phyloP scores from a whole-genome alignment of 345 rosid genomes.

The Camelina sativa region DNA sequence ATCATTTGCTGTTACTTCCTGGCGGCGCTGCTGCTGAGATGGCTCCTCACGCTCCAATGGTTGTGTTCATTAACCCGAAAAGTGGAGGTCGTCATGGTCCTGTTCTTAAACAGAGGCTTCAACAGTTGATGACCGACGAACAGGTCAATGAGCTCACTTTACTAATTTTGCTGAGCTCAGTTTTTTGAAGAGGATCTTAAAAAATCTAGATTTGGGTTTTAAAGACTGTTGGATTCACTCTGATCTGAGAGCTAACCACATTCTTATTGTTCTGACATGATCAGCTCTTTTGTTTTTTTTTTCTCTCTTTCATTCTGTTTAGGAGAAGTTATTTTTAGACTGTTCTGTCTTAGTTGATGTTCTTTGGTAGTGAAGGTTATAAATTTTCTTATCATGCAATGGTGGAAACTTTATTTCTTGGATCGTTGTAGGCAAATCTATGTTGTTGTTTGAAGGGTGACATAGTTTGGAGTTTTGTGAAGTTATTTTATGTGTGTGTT shows the following conservation, averaged over 20 bases:
- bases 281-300: not conserved
- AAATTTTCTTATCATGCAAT: not conserved
- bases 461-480: not conserved
- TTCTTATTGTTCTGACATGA: slow-evolving; percentile 1
- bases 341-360: not conserved
- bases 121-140: slow-evolving; percentile 76
- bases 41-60: slow-evolving; percentile 74
- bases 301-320: too few species aligned
- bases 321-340: too few species aligned
- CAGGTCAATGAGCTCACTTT: slow-evolving; percentile 50
- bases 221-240: slow-evolving; percentile 2
- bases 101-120: slow-evolving; percentile 74
- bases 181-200: slow-evolving; percentile 4
- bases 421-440: not conserved
- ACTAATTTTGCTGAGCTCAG: not conserved
- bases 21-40: slow-evolving; percentile 31
- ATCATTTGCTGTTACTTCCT: slow-evolving; percentile 40
- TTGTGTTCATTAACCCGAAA: slow-evolving; percentile 78
- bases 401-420: not conserved
- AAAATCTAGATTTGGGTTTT: slow-evolving; percentile 7
- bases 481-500: not conserved
- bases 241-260: not conserved
- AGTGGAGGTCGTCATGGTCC: slow-evolving; percentile 96
- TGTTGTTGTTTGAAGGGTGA: slow-evolving; percentile 13
- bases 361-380: not conserved